A percentile compares a stretch with the other conserved stretches of the same genome.
Evolutionary conservation across 106 monocot genomes (phyloP).

Genomic region (Apostasia shenzhenica): DNA sequence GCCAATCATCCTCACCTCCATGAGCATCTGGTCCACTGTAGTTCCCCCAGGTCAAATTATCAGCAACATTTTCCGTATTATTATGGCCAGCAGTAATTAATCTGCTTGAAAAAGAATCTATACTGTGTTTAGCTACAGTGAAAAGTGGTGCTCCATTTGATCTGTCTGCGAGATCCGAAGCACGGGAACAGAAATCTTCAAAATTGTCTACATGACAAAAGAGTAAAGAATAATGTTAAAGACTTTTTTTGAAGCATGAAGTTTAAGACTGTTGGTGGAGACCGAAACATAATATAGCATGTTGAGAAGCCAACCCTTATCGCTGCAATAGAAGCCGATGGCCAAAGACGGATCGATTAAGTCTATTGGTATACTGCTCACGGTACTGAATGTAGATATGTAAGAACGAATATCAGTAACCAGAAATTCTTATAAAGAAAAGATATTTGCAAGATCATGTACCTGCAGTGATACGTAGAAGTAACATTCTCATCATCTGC

Average conservation of each 20-base stretch:
- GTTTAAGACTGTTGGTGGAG: no score
- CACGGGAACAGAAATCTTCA: slow-evolving; percentile 71
- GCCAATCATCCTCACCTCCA: slow-evolving; percentile 77
- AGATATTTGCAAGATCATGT: background rate
- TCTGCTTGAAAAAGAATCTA: slow-evolving; percentile 3
- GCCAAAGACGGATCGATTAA: slow-evolving; percentile 87
- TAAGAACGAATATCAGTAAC: background rate
- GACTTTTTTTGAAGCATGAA: background rate
- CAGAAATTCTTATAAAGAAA: background rate
- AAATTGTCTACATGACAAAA: slow-evolving; percentile 56
- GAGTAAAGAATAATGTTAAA: background rate
- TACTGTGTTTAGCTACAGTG: slow-evolving; percentile 40
- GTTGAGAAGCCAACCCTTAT: slow-evolving; percentile 52
- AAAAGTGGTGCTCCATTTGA: slow-evolving; percentile 89
- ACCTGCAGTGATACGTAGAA: slow-evolving; percentile 98
- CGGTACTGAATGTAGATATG: slow-evolving; percentile 28
- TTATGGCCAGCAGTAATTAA: slow-evolving; percentile 1
- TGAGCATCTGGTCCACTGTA: slow-evolving; percentile 9
- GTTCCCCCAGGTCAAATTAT: slow-evolving; percentile 13
- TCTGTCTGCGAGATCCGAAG: slow-evolving; percentile 51
- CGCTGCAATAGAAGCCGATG: slow-evolving; percentile 88
- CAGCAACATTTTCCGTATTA: slow-evolving; percentile 1
- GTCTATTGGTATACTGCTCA: slow-evolving; percentile 64
- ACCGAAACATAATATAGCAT: background rate
- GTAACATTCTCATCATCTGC: slow-evolving; percentile 62